Evolutionary conservation across 2,329 filamentous ascomycete genomes (phyloP).

Genomic region (Fusarium sp.): DNA sequence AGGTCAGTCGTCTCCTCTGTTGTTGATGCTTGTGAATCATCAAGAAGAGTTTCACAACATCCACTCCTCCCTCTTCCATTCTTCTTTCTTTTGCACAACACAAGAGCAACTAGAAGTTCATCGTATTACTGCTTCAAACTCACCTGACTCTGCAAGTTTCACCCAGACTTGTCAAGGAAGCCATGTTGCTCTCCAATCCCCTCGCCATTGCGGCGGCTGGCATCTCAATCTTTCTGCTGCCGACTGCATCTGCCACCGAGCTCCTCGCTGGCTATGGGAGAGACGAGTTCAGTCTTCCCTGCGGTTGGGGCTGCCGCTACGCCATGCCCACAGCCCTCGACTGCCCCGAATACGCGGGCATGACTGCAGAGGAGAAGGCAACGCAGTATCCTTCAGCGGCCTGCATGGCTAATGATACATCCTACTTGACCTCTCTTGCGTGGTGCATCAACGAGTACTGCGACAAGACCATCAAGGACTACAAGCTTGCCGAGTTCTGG

Average conservation of each 20-base stretch:
- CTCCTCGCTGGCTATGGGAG: constrained; percentile 43
- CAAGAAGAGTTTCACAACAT: neutral
- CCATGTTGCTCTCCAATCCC: constrained; percentile 16
- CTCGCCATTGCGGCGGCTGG: neutral
- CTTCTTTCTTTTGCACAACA: neutral
- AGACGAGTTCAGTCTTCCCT: constrained; percentile 16
- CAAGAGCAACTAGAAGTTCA: neutral
- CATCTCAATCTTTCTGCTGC: neutral
- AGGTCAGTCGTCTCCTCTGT: constrained; percentile 11
- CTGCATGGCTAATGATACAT: constrained; percentile 31
- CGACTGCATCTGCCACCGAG: neutral
- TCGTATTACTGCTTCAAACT: neutral
- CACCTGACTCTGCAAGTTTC: neutral
- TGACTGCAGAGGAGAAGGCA: constrained; percentile 38
- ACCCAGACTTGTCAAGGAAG: constrained; percentile 28
- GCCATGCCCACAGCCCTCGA: constrained; percentile 29
- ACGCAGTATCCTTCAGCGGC: constrained; percentile 26
- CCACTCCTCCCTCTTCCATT: neutral
- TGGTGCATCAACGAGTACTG: constrained; percentile 39
- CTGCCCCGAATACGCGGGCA: constrained; percentile 42
- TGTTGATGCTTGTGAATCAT: neutral
- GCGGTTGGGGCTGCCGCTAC: constrained; percentile 37
- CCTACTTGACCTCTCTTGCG: constrained; percentile 42
- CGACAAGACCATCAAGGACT: neutral
- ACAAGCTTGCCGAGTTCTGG: constrained; percentile 39